Percentiles rank a stretch among this genome's conserved stretches.
These are phyloP conservation scores for Austroboletus eburneus DNA, from an alignment of 768 basidiomycete genomes.

Conservation along the genomic window DNA sequence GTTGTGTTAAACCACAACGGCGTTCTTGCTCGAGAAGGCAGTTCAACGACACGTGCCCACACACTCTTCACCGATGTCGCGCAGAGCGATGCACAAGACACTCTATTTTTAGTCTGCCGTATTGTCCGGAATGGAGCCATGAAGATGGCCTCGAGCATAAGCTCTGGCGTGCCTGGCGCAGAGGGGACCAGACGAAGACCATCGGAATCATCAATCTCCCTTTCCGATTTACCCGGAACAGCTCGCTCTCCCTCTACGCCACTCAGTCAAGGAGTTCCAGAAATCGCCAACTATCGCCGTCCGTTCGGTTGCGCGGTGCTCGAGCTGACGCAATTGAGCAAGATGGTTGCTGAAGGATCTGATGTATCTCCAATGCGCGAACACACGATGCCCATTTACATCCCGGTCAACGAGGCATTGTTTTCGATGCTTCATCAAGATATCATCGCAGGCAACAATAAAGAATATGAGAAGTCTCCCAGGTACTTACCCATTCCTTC, in stretches of 20 bases:
- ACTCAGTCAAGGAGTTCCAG: conserved; percentile 29
- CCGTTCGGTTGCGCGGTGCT: conserved; percentile 97
- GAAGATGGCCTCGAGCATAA: conserved; percentile 61
- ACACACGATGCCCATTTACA: conserved; percentile 83
- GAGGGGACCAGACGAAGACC: conserved; percentile 46
- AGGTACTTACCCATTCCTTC: conserved; percentile 45
- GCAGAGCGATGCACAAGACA: conserved; percentile 77
- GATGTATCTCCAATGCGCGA: conserved; percentile 68
- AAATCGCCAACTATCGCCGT: conserved; percentile 60
- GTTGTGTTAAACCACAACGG: conserved; percentile 90
- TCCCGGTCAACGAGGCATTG: conserved; percentile 74
- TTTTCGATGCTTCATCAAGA: conserved; percentile 96
- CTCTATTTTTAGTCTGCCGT: conserved; percentile 85
- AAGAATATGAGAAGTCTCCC: conserved; percentile 78
- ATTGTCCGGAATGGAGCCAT: conserved; percentile 86
- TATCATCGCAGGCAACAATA: conserved; percentile 73
- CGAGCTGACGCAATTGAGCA: conserved; percentile 72
- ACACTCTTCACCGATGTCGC: conserved; percentile 92
- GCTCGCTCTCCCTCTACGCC: conserved; percentile 15
- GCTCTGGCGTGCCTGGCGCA: conserved; percentile 40
- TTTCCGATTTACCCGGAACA: conserved; percentile 31
- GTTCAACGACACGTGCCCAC: conserved; percentile 54
- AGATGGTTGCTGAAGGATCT: conserved; percentile 58
- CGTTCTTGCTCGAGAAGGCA: conserved; percentile 74
- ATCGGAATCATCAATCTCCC: conserved; percentile 47